Conservation (phyloP, 169 alveolate genomes). For the Plasmodium malariae region DNA sequence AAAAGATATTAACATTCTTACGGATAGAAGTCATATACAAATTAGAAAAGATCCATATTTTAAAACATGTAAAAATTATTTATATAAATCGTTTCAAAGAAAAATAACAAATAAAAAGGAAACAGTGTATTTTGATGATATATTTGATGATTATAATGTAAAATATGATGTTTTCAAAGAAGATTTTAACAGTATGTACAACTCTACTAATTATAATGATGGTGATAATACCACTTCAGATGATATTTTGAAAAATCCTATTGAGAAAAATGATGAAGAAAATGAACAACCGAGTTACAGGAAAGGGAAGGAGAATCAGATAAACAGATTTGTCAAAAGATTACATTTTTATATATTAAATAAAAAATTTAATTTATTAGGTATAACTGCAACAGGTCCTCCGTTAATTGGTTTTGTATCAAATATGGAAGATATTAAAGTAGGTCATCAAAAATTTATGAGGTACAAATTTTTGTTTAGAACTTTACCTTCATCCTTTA, state of each 20-base stretch:
- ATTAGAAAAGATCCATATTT: constrained; percentile 43
- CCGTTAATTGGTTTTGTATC: constrained; percentile 45
- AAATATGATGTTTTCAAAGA: constrained; percentile 5
- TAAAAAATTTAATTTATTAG: constrained; percentile 36
- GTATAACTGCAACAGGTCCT: constrained; percentile 37
- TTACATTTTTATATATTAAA: constrained; percentile 46
- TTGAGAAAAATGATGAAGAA: background rate
- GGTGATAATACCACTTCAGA: background rate
- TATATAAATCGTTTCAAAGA: constrained; percentile 20
- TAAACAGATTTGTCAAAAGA: constrained; percentile 23
- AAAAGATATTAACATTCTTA: constrained; percentile 30
- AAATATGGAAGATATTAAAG: constrained; percentile 54
- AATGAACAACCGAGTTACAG: background rate
- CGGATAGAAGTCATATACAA: constrained; percentile 36
- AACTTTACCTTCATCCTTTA: constrained; percentile 21
- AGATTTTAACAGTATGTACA: background rate
- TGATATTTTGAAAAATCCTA: background rate
- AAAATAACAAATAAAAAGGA: background rate
- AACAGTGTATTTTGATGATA: constrained; percentile 40
- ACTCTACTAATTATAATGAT: background rate
- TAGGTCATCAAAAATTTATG: constrained; percentile 52
- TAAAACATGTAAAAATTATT: constrained; percentile 15
- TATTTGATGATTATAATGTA: constrained; percentile 34
- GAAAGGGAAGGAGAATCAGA: background rate
- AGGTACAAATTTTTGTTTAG: constrained; percentile 21